Base-by-base conservation (phyloP, 345 rosid species). In the Citrus hindsii region DNA sequence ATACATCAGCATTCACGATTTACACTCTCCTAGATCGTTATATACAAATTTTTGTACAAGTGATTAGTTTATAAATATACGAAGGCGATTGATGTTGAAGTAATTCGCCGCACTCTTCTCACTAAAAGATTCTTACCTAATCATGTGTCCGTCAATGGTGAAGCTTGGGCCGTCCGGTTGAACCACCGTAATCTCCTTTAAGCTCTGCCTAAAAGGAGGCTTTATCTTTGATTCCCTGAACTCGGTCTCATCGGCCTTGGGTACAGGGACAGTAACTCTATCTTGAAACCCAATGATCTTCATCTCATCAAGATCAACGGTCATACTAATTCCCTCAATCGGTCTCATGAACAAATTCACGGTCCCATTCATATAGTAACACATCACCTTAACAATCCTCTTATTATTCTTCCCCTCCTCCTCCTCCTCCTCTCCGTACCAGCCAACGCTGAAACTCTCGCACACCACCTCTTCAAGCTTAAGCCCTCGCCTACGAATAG, bases 151-250 rank as follows among this genome's bases (percentile, higher is more conserved):
- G 21, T 85, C 82, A 25, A 84, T 28, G 7, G 69, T 80, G 79
- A 85, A 85, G 66, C 81, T 85, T 13, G 90, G 88, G 30, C 88
- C 88, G 56, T 83, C 71, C 4, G 84, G 88, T n/a, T 85, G 86
- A 25, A 78, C 80, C 30, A 87, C 70, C 5, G 77, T 28, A 72
- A 85, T 80, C 9, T 73, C 67, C 18, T 81, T 85, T 77, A 84
- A 46, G 12, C 33, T 33, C 7, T 75, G 76, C 30, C 66, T 69
- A 38, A 77, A 77, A 2, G 82, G 86, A 0, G 78, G 78, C 48
- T 63, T 69, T 22, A 77, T 83, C 79, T 63, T 7, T 0, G 88
- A 85, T 64, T 46, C 86, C 73, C 90, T 85, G 61, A 75, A 83
- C 4, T 87, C 90, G 8, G 90, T 87, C 18, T 84, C 85, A 7